Evolutionary conservation across 176 grass and related monocot genomes (phyloP).

Genomic region (Cenchrus fungigraminus): DNA sequence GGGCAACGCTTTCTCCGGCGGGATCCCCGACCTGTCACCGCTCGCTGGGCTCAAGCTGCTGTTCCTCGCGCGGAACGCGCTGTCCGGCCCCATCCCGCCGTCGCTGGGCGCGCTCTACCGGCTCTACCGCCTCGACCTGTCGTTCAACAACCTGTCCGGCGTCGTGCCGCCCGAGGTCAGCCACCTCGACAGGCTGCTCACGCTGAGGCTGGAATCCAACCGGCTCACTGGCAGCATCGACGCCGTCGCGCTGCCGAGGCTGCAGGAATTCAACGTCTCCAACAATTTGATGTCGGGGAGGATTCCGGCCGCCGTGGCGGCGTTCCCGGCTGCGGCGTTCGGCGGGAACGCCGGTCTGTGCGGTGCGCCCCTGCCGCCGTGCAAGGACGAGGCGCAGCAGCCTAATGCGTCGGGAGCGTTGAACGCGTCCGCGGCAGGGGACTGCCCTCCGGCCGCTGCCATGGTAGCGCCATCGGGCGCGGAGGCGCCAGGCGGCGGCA

Average conservation of each 20-base stretch:
- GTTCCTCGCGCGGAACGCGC: slow-evolving; percentile 71
- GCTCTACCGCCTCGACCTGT: slow-evolving; percentile 84
- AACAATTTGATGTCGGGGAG: slow-evolving; percentile 65
- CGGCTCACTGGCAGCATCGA: slow-evolving; percentile 57
- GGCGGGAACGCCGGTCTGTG: slow-evolving; percentile 64
- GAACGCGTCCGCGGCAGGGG: slow-evolving; percentile 33
- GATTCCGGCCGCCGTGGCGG: slow-evolving; percentile 56
- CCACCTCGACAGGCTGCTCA: slow-evolving; percentile 65
- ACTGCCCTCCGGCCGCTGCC: slow-evolving; percentile 49
- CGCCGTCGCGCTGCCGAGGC: slow-evolving; percentile 53
- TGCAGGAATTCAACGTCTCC: slow-evolving; percentile 82
- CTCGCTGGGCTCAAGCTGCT: slow-evolving; percentile 77
- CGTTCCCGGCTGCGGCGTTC: slow-evolving; percentile 56
- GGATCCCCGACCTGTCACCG: slow-evolving; percentile 76
- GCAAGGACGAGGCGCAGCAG: slow-evolving; percentile 39
- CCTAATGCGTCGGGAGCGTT: slow-evolving; percentile 38
- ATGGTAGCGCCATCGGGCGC: slow-evolving; percentile 53
- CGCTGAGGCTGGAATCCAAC: slow-evolving; percentile 82
- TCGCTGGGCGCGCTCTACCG: slow-evolving; percentile 57
- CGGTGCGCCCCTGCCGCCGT: slow-evolving; percentile 63
- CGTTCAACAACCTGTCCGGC: slow-evolving; percentile 74
- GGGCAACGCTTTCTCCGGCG: slow-evolving; percentile 59
- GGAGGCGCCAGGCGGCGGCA: neutral
- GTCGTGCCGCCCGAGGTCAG: slow-evolving; percentile 56
- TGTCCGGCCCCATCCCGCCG: slow-evolving; percentile 64